Evolutionary conservation across 1,284 basidiomycete species (phyloP).

Genomic region (Boletus smithii): DNA sequence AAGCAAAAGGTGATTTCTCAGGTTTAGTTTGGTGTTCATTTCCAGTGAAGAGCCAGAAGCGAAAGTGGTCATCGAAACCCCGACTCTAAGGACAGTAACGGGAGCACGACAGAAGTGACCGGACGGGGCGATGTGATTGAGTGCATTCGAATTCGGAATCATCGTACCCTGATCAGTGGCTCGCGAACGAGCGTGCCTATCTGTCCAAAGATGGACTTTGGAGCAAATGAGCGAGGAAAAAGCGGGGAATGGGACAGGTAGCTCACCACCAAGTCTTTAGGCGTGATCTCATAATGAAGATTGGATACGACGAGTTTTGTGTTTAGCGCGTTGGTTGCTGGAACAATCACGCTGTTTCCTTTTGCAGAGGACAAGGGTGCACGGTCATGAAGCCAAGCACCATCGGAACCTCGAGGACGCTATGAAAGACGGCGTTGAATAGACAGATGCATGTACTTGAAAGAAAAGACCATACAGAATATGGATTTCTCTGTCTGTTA

Average conservation of each 20-base stretch:
- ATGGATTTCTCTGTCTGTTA: constrained; percentile 29
- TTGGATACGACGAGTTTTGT: constrained; percentile 80
- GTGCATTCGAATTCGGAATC: constrained; percentile 61
- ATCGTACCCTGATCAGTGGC: constrained; percentile 93
- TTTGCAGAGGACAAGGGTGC: constrained; percentile 45
- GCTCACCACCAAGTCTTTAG: constrained; percentile 83
- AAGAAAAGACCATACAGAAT: constrained; percentile 18
- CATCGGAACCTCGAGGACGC: constrained; percentile 43
- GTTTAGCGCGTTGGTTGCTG: constrained; percentile 39
- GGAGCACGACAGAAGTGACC: constrained; percentile 34
- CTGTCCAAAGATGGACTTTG: constrained; percentile 85
- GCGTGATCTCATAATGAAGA: constrained; percentile 90
- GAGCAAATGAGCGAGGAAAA: constrained; percentile 2
- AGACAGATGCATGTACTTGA: neutral
- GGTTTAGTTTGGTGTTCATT: constrained; percentile 35
- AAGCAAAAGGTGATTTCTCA: constrained; percentile 36
- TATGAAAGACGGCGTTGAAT: constrained; percentile 8
- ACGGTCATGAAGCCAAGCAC: constrained; percentile 72
- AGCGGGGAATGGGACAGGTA: neutral
- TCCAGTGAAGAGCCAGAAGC: constrained; percentile 36
- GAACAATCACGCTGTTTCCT: constrained; percentile 22
- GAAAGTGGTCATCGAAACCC: constrained; percentile 41
- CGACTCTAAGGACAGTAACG: constrained; percentile 24
- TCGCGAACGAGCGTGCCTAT: constrained; percentile 90
- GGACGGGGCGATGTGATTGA: constrained; percentile 32